Evolutionary conservation across 1,284 basidiomycete species (phyloP).

Genomic region (Leccinum fuscescens): DNA sequence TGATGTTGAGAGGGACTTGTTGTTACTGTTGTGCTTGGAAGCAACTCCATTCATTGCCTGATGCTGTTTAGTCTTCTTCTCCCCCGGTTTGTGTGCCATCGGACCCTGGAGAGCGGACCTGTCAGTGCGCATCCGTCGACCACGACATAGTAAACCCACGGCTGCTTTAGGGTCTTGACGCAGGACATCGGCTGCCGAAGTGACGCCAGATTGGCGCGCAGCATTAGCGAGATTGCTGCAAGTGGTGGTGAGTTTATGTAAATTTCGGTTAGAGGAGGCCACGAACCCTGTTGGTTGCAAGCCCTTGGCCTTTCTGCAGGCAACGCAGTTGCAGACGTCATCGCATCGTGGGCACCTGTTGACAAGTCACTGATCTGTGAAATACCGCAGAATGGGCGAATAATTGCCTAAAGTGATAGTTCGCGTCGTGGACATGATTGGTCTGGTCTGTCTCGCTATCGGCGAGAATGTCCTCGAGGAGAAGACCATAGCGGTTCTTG

Average conservation of each 20-base stretch:
- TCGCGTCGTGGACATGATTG: slow-evolving; percentile 35
- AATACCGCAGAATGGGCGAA: neutral
- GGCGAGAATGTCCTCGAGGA: slow-evolving; percentile 47
- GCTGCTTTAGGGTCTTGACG: slow-evolving; percentile 33
- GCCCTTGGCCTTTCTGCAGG: slow-evolving; percentile 61
- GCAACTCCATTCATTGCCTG: slow-evolving; percentile 3
- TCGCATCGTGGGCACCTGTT: slow-evolving; percentile 67
- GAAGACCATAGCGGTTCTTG: slow-evolving; percentile 60
- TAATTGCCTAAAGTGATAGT: slow-evolving; percentile 55
- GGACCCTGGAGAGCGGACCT: slow-evolving; percentile 24
- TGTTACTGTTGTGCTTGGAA: slow-evolving; percentile 6
- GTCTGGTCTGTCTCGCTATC: slow-evolving; percentile 23
- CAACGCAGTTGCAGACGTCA: slow-evolving; percentile 62
- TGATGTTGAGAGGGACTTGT: slow-evolving; percentile 16
- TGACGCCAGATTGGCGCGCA: slow-evolving; percentile 36
- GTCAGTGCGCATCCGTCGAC: neutral
- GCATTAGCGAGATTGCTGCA: slow-evolving; percentile 38
- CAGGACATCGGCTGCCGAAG: slow-evolving; percentile 43
- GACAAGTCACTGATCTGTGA: slow-evolving; percentile 15
- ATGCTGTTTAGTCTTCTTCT: slow-evolving; percentile 15
- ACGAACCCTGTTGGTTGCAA: slow-evolving; percentile 56
- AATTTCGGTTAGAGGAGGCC: neutral
- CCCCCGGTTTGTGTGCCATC: slow-evolving; percentile 32
- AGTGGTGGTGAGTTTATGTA: slow-evolving; percentile 2
- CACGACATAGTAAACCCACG: slow-evolving; percentile 24